A percentile compares a stretch with the other conserved stretches of the same genome.
Conservation (phyloP, 805 yeast species). For the Ascoidea rubescens region DNA sequence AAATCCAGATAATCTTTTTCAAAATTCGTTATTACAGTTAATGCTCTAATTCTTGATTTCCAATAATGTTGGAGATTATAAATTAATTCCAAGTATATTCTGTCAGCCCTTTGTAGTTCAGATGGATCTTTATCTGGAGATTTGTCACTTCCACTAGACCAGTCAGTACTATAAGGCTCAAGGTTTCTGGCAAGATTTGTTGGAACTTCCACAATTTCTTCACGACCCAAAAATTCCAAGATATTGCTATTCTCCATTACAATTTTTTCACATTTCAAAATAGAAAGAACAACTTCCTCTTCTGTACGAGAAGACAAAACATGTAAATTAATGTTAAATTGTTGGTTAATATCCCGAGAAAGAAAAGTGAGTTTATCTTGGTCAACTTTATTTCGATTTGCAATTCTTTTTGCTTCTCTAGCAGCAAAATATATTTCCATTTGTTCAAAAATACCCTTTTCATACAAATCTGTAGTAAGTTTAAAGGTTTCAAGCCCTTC, state of each 20-base stretch:
- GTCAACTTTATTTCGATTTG: constrained; percentile 30
- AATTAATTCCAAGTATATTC: constrained; percentile 68
- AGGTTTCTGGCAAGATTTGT: constrained; percentile 56
- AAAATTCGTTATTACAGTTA: constrained; percentile 52
- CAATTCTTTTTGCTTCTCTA: constrained; percentile 44
- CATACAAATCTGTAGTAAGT: constrained; percentile 45
- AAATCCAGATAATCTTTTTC: constrained; percentile 71
- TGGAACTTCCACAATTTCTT: constrained; percentile 64
- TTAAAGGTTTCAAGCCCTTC: constrained; percentile 43
- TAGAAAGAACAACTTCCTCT: constrained; percentile 51
- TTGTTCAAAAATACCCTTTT: constrained; percentile 70
- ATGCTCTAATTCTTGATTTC: constrained; percentile 81
- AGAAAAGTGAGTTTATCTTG: constrained; percentile 51
- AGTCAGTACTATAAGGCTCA: constrained; percentile 70
- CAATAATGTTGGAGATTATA: constrained; percentile 81
- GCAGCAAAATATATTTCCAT: constrained; percentile 84
- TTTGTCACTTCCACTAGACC: constrained; percentile 31
- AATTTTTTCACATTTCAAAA: constrained; percentile 64
- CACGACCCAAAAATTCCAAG: constrained; percentile 71
- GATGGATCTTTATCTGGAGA: constrained; percentile 56
- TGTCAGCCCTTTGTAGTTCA: constrained; percentile 78
- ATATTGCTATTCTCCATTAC: constrained; percentile 58
- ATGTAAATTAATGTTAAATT: constrained; percentile 87
- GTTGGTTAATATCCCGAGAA: constrained; percentile 81
- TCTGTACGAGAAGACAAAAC: constrained; percentile 50